Evolutionary conservation across 1,139 yeast genomes (phyloP).

Genomic region (Taiozyma sp.): DNA sequence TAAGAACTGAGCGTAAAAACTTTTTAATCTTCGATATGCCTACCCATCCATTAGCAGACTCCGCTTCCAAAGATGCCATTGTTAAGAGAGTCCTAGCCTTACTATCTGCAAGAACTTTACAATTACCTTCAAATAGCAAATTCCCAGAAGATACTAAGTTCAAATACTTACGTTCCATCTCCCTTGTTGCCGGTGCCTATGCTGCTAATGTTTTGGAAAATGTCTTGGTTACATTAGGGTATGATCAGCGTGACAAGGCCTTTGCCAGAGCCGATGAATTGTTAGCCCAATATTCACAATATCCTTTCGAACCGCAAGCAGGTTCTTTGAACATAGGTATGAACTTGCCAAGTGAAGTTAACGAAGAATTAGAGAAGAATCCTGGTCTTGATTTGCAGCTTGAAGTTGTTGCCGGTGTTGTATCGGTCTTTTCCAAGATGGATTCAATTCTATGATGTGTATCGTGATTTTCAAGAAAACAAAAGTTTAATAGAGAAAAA

Average conservation of each 20-base stretch:
- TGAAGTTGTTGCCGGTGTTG: slow-evolving; percentile 89
- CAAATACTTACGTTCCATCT: slow-evolving; percentile 69
- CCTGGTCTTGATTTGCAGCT: slow-evolving; percentile 64
- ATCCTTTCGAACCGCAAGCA: slow-evolving; percentile 65
- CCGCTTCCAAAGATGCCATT: slow-evolving; percentile 73
- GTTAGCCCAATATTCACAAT: slow-evolving; percentile 74
- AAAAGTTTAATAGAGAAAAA: slow-evolving; percentile 1
- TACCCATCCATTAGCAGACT: slow-evolving; percentile 92
- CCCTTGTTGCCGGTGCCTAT: slow-evolving; percentile 83
- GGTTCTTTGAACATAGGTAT: slow-evolving; percentile 70
- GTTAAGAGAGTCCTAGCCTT: slow-evolving; percentile 66
- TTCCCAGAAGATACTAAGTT: slow-evolving; percentile 69
- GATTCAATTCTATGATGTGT: slow-evolving; percentile 34
- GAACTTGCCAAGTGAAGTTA: slow-evolving; percentile 66
- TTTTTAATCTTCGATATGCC: slow-evolving; percentile 97
- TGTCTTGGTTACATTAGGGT: slow-evolving; percentile 69
- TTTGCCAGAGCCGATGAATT: slow-evolving; percentile 91
- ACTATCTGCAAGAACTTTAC: slow-evolving; percentile 63
- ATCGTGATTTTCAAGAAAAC: neutral
- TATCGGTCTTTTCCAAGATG: slow-evolving; percentile 43
- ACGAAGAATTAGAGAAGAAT: slow-evolving; percentile 52
- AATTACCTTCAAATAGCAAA: slow-evolving; percentile 41
- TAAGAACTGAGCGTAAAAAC: slow-evolving; percentile 92
- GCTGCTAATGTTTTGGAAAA: slow-evolving; percentile 97
- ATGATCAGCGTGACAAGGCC: slow-evolving; percentile 90